phyloP scores from a whole-genome alignment of 805 yeast species.

The Wickerhamomyces chaumierensis region DNA sequence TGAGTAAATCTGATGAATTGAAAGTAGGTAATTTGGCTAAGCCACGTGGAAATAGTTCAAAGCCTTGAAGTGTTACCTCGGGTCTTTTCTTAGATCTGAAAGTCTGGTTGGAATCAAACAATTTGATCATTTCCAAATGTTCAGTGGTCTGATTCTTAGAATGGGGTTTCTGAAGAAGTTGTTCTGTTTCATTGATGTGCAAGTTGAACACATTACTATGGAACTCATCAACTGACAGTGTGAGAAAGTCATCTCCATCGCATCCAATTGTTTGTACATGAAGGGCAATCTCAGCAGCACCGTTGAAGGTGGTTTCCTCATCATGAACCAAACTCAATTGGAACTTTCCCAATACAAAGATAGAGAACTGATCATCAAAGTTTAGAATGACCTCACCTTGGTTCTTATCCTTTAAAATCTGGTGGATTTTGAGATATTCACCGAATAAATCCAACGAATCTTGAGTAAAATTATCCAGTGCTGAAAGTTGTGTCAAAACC shows the following conservation, averaged over 20 bases:
- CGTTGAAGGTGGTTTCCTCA: slow-evolving; percentile 7
- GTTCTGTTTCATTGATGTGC: neutral
- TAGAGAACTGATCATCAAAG: slow-evolving; percentile 9
- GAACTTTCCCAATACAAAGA: slow-evolving; percentile 6
- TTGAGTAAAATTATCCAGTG: slow-evolving; percentile 15
- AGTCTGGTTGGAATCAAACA: neutral
- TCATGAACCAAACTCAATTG: slow-evolving; percentile 9
- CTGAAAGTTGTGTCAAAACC: slow-evolving; percentile 10
- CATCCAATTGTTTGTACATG: neutral
- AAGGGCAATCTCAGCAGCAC: neutral
- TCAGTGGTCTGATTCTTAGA: neutral
- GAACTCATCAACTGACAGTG: neutral
- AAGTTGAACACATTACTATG: neutral
- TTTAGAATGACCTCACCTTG: slow-evolving; percentile 9
- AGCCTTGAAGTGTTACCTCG: slow-evolving; percentile 5
- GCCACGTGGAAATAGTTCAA: slow-evolving; percentile 5
- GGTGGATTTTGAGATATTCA: slow-evolving; percentile 6
- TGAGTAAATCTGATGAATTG: slow-evolving; percentile 3
- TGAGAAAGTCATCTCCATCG: neutral
- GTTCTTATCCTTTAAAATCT: slow-evolving; percentile 1
- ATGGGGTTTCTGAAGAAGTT: neutral
- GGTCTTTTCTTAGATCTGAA: neutral
- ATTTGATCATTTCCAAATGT: neutral
- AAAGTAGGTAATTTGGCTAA: slow-evolving; percentile 1
- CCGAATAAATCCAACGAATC: slow-evolving; percentile 13